Evolutionary conservation across 495 filamentous ascomycete species (phyloP).

Genomic region (Neurospora intermedia): DNA sequence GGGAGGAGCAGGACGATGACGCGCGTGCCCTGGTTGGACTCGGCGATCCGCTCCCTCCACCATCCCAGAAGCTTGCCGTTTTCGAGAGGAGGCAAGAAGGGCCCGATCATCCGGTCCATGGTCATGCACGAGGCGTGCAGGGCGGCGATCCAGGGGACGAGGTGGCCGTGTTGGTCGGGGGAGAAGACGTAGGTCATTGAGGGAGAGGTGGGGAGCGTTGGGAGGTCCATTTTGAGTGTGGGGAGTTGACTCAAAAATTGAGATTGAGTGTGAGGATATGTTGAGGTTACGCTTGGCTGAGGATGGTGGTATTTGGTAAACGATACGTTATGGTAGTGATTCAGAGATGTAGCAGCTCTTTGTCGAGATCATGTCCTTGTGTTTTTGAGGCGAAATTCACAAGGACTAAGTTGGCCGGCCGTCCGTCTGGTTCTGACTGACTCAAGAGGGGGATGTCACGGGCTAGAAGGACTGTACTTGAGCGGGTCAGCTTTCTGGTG

Average conservation of each 20-base stretch:
- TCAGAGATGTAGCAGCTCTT: not conserved
- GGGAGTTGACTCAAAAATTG: not conserved
- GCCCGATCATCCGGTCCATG: conserved; percentile 26
- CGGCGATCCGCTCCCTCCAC: conserved; percentile 30
- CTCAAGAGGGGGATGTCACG: not conserved
- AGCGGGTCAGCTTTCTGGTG: not conserved
- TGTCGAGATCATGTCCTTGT: not conserved
- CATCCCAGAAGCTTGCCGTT: conserved; percentile 29
- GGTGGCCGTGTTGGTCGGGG: conserved; percentile 20
- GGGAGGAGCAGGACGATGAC: conserved; percentile 26
- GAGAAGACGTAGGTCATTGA: conserved; percentile 22
- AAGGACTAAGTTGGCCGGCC: not conserved
- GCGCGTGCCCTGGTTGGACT: conserved; percentile 18
- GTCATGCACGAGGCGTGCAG: conserved; percentile 30
- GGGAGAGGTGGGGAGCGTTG: not conserved
- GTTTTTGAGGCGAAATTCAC: not conserved
- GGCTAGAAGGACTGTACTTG: not conserved
- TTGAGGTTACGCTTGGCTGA: not conserved
- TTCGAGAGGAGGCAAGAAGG: conserved; percentile 28
- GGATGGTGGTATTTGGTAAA: not conserved
- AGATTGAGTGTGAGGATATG: not conserved
- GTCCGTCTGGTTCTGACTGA: not conserved
- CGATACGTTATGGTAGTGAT: not conserved
- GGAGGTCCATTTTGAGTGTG: conserved; percentile 1
- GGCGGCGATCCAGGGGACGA: conserved; percentile 29